Evolutionary conservation across 1,284 basidiomycete species (phyloP), one percentile per base, ranked within the genome.

Genomic region (Apiotrichum montevideense): DNA sequence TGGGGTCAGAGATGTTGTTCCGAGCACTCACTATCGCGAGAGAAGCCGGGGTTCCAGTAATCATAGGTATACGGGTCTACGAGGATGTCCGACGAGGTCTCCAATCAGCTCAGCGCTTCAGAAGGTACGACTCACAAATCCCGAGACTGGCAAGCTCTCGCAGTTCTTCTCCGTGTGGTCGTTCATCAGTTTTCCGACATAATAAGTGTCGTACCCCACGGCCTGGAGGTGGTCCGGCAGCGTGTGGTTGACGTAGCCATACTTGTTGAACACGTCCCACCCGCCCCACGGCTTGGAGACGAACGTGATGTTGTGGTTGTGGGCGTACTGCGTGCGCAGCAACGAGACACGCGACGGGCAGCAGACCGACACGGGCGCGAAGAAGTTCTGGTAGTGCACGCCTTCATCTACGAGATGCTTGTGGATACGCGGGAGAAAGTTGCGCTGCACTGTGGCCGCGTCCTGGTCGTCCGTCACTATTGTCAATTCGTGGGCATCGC

Each of bases 101-200:
- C 57, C 50, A 54, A 37, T 60, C 52, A n/a, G 64, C 14, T 42
- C 41, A 1, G 21, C 21, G 21, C 21, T 21, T 21, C 21, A 21
- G 21, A 21, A 21, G 21, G 21, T 21, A 10, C 8, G 3, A 47
- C 55, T 43, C 46, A 57, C 55, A 15, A 57, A 60, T 4, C 64
- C 64, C 2, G 59, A 61, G 0, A 66, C 63, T 9, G 65, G 64
- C 13, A 66, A 47, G 1, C 46, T 14, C 37, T 63, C 64, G 52
- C 63, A 65, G 48, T 71, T 71, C 6, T 56, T 43, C 1, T 57
- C 62, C 0, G 56, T 67, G 53, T 70, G 67, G 35, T 59, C 68
- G 48, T 72, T 72, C 70, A 72, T 71, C 7, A 66, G 56, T 58
- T 74, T 74, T 35, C 72, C 72, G 0, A 60, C 59, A 58, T 72